phyloP scores from a whole-genome alignment of 768 basidiomycete species.

The Lentinula boryana region DNA sequence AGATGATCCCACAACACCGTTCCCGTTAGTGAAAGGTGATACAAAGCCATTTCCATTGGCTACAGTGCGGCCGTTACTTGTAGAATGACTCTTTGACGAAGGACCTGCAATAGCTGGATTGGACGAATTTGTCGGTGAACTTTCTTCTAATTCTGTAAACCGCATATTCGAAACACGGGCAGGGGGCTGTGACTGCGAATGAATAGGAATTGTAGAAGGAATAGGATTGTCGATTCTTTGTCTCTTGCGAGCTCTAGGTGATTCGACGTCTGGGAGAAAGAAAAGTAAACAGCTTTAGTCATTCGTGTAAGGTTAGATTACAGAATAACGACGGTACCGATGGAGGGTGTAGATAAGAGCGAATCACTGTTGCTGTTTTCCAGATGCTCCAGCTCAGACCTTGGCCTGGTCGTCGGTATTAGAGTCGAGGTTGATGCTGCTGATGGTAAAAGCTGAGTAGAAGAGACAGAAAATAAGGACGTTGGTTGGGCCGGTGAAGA shows the following conservation, averaged over 20 bases:
- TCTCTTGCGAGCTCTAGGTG: slow-evolving; percentile 60
- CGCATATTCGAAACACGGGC: slow-evolving; percentile 37
- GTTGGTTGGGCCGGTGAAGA: slow-evolving; percentile 21
- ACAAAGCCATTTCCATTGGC: slow-evolving; percentile 38
- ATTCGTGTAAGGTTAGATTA: neutral
- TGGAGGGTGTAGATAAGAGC: slow-evolving; percentile 21
- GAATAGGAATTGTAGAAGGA: slow-evolving; percentile 27
- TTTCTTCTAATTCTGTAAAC: slow-evolving; percentile 38
- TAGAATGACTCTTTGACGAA: slow-evolving; percentile 34
- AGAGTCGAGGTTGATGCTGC: slow-evolving; percentile 31
- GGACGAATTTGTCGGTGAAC: neutral
- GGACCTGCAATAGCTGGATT: slow-evolving; percentile 32
- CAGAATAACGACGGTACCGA: slow-evolving; percentile 25
- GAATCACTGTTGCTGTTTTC: slow-evolving; percentile 12
- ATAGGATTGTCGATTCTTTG: slow-evolving; percentile 49
- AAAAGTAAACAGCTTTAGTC: neutral
- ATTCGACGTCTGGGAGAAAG: slow-evolving; percentile 40
- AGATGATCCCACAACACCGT: slow-evolving; percentile 30
- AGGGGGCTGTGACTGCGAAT: slow-evolving; percentile 15
- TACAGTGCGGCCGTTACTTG: slow-evolving; percentile 28
- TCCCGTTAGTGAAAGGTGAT: slow-evolving; percentile 24
- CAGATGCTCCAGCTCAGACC: slow-evolving; percentile 24
- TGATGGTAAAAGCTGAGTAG: slow-evolving; percentile 22
- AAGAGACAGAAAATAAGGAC: slow-evolving; percentile 19
- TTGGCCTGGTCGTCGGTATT: slow-evolving; percentile 59